Evolutionary conservation across 2,329 filamentous ascomycete genomes (phyloP), one percentile per base, ranked within the genome.

Genomic region (Sordariomycetes sp.): DNA sequence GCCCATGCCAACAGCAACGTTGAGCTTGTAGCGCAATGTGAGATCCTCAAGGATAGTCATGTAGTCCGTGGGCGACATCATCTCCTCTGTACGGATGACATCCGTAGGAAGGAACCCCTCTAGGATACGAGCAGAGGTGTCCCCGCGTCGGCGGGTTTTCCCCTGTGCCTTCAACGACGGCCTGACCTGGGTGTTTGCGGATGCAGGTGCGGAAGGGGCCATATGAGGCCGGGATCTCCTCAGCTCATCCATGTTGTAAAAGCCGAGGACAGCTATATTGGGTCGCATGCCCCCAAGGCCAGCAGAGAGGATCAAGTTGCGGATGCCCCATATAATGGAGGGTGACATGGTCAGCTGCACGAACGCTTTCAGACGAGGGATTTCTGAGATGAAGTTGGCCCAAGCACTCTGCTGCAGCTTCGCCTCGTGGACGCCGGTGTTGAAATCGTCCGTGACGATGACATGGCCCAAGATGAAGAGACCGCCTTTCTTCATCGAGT

Each of bases 271-370:
- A 15, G 89, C 89, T 61, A 95, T 90, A 62, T 95, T 95, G 0
- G 90, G 90, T 50, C 90, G 76, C 89, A 95, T 95, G 15, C 90
- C 89, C 3, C 90, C 90, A 1, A 95, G 73, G 0, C 90, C 90
- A 17, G 90, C 86, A 12, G 86, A 88, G 10, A 95, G 71, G 10
- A 94, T 87, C 52, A 95, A 76, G 64, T 95, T 95, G 22, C 90
- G 79, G 24, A 89, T 81, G 1, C 90, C 90, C 90, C 90, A 95
- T 64, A 87, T 90, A 34, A 91, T 81, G 2, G 83, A 82, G 0
- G 90, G 90, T 1, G 89, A 89, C 67, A 95, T 88, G 15, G 87
- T 84, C 55, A 95, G 81, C 63, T 95, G 91, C 13, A 95, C 85
- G 66, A 95, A 95, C 0, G 90, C 90, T 68, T 95, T 95, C 66